Conservation (phyloP, 148 eudicot genomes). For the Salicornia ramosissima region DNA sequence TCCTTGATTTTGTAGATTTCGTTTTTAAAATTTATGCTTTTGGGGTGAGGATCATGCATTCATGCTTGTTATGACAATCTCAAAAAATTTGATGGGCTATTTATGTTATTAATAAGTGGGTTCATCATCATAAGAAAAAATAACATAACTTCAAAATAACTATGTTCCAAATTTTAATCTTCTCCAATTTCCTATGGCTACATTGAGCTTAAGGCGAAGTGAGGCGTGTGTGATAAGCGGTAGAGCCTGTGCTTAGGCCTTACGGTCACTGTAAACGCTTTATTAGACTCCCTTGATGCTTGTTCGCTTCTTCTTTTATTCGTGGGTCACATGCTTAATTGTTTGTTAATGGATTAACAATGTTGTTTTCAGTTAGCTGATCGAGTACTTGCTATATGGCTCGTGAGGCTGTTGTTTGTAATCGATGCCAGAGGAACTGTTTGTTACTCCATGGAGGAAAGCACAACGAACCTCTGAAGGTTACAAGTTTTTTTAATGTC, state of each 20-base stretch:
- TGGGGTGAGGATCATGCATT: too few species aligned
- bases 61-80: too few species aligned
- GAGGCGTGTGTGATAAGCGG: too few species aligned
- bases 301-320: neutral
- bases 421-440: slow-evolving; percentile 36
- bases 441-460: slow-evolving; percentile 26
- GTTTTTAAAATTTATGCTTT: too few species aligned
- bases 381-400: slow-evolving; percentile 8
- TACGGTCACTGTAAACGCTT: neutral
- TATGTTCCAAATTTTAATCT: too few species aligned
- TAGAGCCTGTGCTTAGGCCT: neutral
- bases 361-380: slow-evolving; percentile 1
- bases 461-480: slow-evolving; percentile 21
- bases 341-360: neutral
- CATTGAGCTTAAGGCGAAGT: too few species aligned
- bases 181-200: too few species aligned
- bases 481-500: slow-evolving; percentile 48
- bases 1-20: too few species aligned
- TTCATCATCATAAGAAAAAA: too few species aligned
- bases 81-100: too few species aligned
- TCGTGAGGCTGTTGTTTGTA: slow-evolving; percentile 23
- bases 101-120: too few species aligned
- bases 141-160: too few species aligned
- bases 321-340: neutral
- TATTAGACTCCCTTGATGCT: neutral